These are phyloP conservation scores for Peltaster fructicola DNA, from an alignment of 2,329 filamentous ascomycete genomes.

Conservation along the genomic window DNA sequence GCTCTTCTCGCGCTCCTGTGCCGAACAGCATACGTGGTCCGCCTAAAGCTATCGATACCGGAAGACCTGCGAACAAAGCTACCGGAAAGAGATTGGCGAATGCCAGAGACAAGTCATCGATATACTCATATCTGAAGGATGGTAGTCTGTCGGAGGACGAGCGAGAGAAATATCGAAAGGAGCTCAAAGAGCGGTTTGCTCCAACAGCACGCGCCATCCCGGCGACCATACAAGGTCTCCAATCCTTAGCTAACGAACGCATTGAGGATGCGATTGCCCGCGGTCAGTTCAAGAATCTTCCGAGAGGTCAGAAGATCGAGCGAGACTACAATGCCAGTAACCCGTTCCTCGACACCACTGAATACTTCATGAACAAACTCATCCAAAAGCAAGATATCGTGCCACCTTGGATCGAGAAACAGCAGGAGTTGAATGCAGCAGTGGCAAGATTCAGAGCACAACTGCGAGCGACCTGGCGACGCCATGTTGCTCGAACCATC, in stretches of 20 bases:
- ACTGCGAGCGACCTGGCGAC: slow-evolving; percentile 67
- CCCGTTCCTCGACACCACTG: slow-evolving; percentile 87
- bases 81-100: slow-evolving; percentile 35
- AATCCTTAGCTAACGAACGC: slow-evolving; percentile 70
- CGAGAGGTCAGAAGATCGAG: slow-evolving; percentile 61
- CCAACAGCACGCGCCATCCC: slow-evolving; percentile 57
- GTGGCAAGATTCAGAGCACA: slow-evolving; percentile 52
- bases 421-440: slow-evolving; percentile 66
- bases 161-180: slow-evolving; percentile 48
- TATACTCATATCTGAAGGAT: slow-evolving; percentile 36
- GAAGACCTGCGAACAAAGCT: slow-evolving; percentile 19
- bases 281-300: slow-evolving; percentile 76
- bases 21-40: slow-evolving; percentile 19
- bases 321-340: slow-evolving; percentile 67
- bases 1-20: slow-evolving; percentile 17
- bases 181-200: slow-evolving; percentile 66
- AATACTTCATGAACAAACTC: slow-evolving; percentile 98
- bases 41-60: slow-evolving; percentile 29
- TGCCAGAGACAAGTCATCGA: slow-evolving; percentile 40
- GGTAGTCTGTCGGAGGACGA: slow-evolving; percentile 50
- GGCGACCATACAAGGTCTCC: slow-evolving; percentile 58
- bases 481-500: slow-evolving; percentile 65
- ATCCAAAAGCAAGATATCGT: slow-evolving; percentile 92
- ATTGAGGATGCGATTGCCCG: slow-evolving; percentile 89
- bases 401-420: slow-evolving; percentile 97